Percentiles rank a stretch among this genome's conserved stretches.
Conservation (phyloP, 2,329 filamentous ascomycete genomes). For the Colletotrichum melonis region DNA sequence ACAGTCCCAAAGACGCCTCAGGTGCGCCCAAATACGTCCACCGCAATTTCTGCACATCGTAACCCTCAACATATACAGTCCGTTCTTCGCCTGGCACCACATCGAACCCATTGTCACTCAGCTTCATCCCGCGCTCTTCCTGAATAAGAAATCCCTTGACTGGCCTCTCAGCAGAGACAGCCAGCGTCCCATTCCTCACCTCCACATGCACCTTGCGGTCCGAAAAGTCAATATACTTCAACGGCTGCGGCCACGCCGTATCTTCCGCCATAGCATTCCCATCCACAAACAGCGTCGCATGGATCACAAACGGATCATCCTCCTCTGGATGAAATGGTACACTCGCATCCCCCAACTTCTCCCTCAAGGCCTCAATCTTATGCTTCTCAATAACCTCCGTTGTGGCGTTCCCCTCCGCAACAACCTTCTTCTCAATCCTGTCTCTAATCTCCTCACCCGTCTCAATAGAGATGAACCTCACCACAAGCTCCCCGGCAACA, state of each 20-base stretch:
- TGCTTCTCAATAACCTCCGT: slow-evolving; percentile 52
- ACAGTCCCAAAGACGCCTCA: slow-evolving; percentile 16
- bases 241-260: slow-evolving; percentile 69
- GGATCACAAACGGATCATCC: slow-evolving; percentile 59
- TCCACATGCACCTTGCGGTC: slow-evolving; percentile 53
- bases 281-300: slow-evolving; percentile 53
- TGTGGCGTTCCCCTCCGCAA: slow-evolving; percentile 49
- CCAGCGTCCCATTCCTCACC: slow-evolving; percentile 39
- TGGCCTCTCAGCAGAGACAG: slow-evolving; percentile 54
- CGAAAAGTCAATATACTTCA: slow-evolving; percentile 68
- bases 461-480: slow-evolving; percentile 55
- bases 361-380: slow-evolving; percentile 34
- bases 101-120: slow-evolving; percentile 70
- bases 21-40: slow-evolving; percentile 38
- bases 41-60: slow-evolving; percentile 20
- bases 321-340: slow-evolving; percentile 48
- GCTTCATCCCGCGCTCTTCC: slow-evolving; percentile 54
- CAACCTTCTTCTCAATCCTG: slow-evolving; percentile 40
- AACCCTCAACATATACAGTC: slow-evolving; percentile 31
- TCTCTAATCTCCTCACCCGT: slow-evolving; percentile 50
- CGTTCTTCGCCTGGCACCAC: slow-evolving; percentile 59
- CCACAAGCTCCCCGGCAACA: slow-evolving; percentile 41
- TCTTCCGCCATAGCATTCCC: slow-evolving; percentile 57
- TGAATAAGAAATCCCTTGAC: slow-evolving; percentile 69
- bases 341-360: slow-evolving; percentile 33